Evolutionary conservation across 768 basidiomycete species (phyloP), one percentile per base, ranked within the genome.

Genomic region (Leccinum aurantiacum): DNA sequence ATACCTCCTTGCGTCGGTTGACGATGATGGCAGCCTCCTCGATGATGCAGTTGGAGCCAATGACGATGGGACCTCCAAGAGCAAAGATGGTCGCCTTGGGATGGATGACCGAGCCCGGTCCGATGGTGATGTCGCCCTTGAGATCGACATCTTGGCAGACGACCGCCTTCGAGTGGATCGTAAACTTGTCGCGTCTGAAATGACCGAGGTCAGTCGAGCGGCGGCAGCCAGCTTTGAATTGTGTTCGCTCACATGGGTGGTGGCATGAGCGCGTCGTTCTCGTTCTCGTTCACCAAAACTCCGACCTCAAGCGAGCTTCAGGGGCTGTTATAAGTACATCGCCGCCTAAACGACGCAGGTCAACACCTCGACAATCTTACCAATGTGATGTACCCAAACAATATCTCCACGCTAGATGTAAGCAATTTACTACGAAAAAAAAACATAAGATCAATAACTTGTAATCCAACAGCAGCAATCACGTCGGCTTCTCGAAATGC

Each of bases 11-110:
- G 56, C 61, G 90, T 85, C 92, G 82, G 74, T 98, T 98, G 54
- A 97, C 89, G 62, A 99, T 85, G 66, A 97, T 88, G 6, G 85
- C 91, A 11, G 84, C 84, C 71, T 99, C 97, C 69, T 98, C 97
- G 59, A 98, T 85, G 66, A 98, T 91, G 69, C 93, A 95, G 55
- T 89, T 84, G 22, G 84, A 78, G 14, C 95, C 96, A 56, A 99
- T 89, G 49, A 94, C 81, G 64, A 99, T 95, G 3, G 94, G 91
- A 0, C 94, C 95, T 9, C 86, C 88, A 58, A 94, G 84, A 14
- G 95, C 95, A 66, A 95, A 90, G 60, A 98, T 91, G 24, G 93
- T 93, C 1, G 92, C 93, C 71, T 95, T 93, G 0, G 96, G 95
- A 64, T 98, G 95, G 22, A 98, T 85, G 57, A 98, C 87, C 0